Evolutionary conservation across 2,329 filamentous ascomycete species (phyloP).

Genomic region (Pseudogymnoascus sp.): DNA sequence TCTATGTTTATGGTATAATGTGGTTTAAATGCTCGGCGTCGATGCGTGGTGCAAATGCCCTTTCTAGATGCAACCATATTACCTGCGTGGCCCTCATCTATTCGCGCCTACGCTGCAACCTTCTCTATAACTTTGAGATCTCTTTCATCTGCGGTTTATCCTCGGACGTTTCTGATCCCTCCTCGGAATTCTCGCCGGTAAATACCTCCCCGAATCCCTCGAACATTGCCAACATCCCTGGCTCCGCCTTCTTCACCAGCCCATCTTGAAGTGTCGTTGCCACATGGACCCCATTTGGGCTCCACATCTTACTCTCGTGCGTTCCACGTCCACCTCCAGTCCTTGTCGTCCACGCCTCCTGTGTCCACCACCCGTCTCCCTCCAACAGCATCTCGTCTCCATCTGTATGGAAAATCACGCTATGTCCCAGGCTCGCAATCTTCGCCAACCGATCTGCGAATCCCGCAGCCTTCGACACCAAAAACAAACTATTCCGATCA

Average conservation of each 20-base stretch:
- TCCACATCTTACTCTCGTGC: constrained; percentile 39
- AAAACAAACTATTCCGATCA: constrained; percentile 45
- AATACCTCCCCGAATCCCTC: background rate
- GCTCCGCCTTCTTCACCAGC: constrained; percentile 28
- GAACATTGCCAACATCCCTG: constrained; percentile 10
- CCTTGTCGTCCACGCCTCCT: constrained; percentile 39
- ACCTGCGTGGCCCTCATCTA: background rate
- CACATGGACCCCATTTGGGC: constrained; percentile 32
- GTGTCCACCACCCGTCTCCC: constrained; percentile 36
- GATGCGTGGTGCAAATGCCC: background rate
- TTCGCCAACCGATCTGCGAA: constrained; percentile 31
- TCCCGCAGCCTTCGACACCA: constrained; percentile 42
- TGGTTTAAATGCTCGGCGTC: background rate
- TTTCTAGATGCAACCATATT: background rate
- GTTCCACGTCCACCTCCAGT: constrained; percentile 37
- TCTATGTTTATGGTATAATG: constrained; percentile 2
- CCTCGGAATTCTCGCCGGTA: background rate
- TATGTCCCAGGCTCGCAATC: constrained; percentile 41
- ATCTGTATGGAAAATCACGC: constrained; percentile 39
- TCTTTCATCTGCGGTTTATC: background rate
- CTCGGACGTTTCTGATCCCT: background rate
- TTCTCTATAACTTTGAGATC: background rate
- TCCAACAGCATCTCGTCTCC: constrained; percentile 33
- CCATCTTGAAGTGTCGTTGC: constrained; percentile 43
- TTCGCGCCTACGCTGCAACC: background rate